These are phyloP conservation scores for Schwanniomyces yamadae DNA, from an alignment of 805 yeast genomes.

Conservation along the genomic window DNA sequence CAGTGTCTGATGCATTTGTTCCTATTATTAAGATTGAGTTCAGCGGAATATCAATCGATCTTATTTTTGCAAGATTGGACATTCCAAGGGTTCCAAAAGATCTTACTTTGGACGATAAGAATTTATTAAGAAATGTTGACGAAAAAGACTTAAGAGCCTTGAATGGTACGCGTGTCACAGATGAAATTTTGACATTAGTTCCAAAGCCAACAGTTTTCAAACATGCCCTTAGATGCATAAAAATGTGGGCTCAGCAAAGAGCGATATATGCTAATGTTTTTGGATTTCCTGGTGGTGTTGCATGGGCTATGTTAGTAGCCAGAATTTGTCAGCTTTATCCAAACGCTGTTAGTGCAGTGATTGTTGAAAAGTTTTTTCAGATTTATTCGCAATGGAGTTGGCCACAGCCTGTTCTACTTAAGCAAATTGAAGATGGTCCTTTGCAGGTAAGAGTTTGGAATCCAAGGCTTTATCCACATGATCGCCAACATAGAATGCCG, in stretches of 20 bases:
- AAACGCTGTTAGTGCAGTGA: slow-evolving; percentile 89
- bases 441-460: slow-evolving; percentile 96
- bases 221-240: slow-evolving; percentile 87
- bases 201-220: slow-evolving; percentile 93
- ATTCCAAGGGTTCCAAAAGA: slow-evolving; percentile 78
- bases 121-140: slow-evolving; percentile 80
- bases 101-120: slow-evolving; percentile 79
- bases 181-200: slow-evolving; percentile 83
- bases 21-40: slow-evolving; percentile 91
- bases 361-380: slow-evolving; percentile 84
- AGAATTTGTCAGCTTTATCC: slow-evolving; percentile 96
- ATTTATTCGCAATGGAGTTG: slow-evolving; percentile 90
- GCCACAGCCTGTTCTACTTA: slow-evolving; percentile 96
- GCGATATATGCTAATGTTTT: slow-evolving; percentile 92
- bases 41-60: slow-evolving; percentile 89
- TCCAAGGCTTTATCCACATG: slow-evolving; percentile 86
- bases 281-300: slow-evolving; percentile 99
- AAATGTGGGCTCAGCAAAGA: slow-evolving; percentile 94
- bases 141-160: slow-evolving; percentile 87
- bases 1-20: slow-evolving; percentile 97
- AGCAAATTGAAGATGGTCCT: slow-evolving; percentile 96
- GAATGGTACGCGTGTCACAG: slow-evolving; percentile 97
- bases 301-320: slow-evolving; percentile 99
- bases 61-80: slow-evolving; percentile 80
- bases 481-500: slow-evolving; percentile 91